Evolutionary conservation across 306 rosid genomes (phyloP).

Genomic region (Trifolium subterraneum): DNA sequence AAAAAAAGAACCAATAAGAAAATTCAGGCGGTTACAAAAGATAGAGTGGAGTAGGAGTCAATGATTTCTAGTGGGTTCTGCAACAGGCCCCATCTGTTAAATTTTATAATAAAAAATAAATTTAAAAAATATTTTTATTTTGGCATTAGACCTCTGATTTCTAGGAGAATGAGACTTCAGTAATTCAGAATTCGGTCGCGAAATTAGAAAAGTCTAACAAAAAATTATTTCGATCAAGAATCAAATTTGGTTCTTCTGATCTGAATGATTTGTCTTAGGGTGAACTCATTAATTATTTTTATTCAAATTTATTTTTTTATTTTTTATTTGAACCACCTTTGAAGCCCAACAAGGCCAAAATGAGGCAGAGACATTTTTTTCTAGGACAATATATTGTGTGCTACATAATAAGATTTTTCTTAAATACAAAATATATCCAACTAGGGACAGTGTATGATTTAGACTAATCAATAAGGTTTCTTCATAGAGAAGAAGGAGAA

Average conservation of each 20-base stretch:
- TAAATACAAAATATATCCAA: constrained; percentile 52
- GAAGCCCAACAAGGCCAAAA: constrained; percentile 54
- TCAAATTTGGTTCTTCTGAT: no score
- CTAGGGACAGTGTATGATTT: constrained; percentile 47
- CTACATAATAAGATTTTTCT: constrained; percentile 44
- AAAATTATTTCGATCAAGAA: no score
- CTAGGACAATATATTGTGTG: constrained; percentile 57
- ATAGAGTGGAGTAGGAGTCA: constrained; percentile 81
- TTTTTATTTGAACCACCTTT: constrained; percentile 26
- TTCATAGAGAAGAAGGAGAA: constrained; percentile 68
- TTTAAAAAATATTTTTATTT: neutral
- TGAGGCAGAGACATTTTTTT: constrained; percentile 51
- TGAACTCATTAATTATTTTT: no score
- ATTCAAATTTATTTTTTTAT: neutral
- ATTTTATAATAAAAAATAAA: neutral
- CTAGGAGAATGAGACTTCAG: no score
- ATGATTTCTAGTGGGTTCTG: constrained; percentile 84
- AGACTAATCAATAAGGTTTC: constrained; percentile 62
- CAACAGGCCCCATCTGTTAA: constrained; percentile 44
- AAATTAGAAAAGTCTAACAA: no score
- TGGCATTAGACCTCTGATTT: no score
- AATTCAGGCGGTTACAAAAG: constrained; percentile 76
- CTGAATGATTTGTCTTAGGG: no score
- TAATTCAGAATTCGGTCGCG: no score
- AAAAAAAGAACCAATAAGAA: constrained; percentile 61